These are phyloP conservation scores for Metrosideros polymorpha DNA, from an alignment of 441 rosid species.

Conservation along the genomic window DNA sequence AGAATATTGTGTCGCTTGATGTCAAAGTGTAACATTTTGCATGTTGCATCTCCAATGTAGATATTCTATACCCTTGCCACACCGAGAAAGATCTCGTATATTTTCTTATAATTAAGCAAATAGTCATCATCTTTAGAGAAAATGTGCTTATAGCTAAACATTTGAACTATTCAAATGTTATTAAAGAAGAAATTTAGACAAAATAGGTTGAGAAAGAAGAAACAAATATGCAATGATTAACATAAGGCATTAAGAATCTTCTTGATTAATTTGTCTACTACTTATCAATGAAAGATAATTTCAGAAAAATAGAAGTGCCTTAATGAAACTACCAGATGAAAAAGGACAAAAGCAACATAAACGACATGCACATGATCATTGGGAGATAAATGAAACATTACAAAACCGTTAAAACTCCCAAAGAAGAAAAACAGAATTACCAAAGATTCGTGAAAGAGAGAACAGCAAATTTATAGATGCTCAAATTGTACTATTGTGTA, in stretches of 20 bases:
- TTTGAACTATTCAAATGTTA: not conserved
- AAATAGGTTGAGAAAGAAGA: not conserved
- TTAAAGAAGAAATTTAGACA: not conserved
- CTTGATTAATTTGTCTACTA: not conserved
- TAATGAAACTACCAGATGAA: not conserved
- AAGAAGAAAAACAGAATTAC: not conserved
- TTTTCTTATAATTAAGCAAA: not conserved
- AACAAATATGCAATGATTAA: not conserved
- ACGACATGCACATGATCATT: not conserved
- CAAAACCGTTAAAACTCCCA: not conserved
- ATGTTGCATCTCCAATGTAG: not conserved
- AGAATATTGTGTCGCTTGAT: too few relatives aligned
- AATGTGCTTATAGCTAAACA: not conserved
- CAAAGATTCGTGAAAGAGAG: not conserved
- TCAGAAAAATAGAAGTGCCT: not conserved
- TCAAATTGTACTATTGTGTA: not conserved
- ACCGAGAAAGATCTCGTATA: rapidly evolving
- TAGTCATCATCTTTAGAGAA: not conserved
- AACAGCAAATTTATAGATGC: not conserved
- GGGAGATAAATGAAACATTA: not conserved
- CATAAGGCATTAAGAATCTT: not conserved
- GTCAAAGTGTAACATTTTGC: too few relatives aligned
- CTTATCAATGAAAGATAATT: not conserved
- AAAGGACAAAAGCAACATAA: not conserved
- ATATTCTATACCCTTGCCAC: not conserved